Evolutionary conservation across 495 filamentous ascomycete species (phyloP), one percentile per base, ranked within the genome.

Genomic region (Aspergillus biplanus): DNA sequence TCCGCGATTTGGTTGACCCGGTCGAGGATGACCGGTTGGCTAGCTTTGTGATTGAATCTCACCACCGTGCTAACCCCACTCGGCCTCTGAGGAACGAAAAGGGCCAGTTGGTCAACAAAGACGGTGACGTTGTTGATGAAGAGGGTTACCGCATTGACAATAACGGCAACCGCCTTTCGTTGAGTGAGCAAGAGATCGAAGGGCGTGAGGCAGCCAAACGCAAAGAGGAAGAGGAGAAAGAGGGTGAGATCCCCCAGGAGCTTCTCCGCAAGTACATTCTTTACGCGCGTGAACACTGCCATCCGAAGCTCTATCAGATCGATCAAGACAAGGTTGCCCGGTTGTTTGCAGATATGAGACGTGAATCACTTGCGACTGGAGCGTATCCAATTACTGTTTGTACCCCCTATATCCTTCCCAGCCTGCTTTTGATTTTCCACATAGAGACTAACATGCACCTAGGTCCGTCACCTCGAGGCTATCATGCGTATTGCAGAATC

Each of bases 361-460:
- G 93, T 52, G 95, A 99, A 76, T 90, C 86, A 35, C 76, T 97
- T 53, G 93, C 93, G 0, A 98, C 95, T 15, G 95, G 95, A 4
- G 93, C 93, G 5, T 99, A 97, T 78, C 96, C 96, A 12, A 99
- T 99, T 64, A 99, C 96, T 27, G 95, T 97, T 82, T 75, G 91
- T 34, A 7, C 13, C 81, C 52, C 37, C 34, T 33, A 54, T n/a
- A 27, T 13, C 16, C 18, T 21, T 5, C 11, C 16, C 16, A 21
- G 1, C 9, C 6, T 50, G 0, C 47, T 50, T 8, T 31, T 50
- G 6, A 1, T 35, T 54, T 15, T 50, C 72, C n/a, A 58, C 52
- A 50, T 5, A 6, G 9, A 50, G 58, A 35, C 63, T 39, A 54
- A 55, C 52, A 31, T 46, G 42, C n/a, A 49, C 39, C 27, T 21